A percentile compares a stretch with the other conserved stretches of the same genome.
These are phyloP conservation scores for Phytophthora crassamura DNA, from an alignment of 352 stramenopile genomes.

Conservation along the genomic window DNA sequence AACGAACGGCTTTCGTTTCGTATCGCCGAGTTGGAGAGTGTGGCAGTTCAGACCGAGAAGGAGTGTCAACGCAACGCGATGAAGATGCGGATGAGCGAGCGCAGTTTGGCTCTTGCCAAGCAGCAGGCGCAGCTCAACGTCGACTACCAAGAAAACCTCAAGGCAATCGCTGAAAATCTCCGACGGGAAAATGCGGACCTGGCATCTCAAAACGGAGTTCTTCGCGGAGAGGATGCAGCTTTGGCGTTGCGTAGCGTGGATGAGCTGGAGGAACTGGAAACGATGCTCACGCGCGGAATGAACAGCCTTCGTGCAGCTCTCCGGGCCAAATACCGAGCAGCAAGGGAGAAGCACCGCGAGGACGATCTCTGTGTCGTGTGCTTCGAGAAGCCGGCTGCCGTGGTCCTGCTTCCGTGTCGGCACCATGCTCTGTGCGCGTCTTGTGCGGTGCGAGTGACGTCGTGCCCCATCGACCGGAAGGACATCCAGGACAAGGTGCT, in stretches of 20 bases:
- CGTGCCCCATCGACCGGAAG: conserved; percentile 67
- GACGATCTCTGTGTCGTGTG: conserved; percentile 63
- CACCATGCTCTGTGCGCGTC: conserved; percentile 68
- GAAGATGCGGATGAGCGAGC: conserved; percentile 37
- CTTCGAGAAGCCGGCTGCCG: conserved; percentile 48
- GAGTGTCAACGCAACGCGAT: conserved; percentile 31
- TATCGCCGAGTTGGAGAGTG: conserved; percentile 30
- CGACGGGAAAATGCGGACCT: conserved; percentile 36
- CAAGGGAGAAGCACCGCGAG: conserved; percentile 25
- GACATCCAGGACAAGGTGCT: conserved; percentile 70
- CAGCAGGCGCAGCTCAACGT: conserved; percentile 32
- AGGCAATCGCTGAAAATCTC: conserved; percentile 31
- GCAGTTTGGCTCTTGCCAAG: conserved; percentile 44
- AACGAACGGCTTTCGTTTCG: conserved; percentile 45
- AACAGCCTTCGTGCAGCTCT: conserved; percentile 38
- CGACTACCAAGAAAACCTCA: conserved; percentile 46
- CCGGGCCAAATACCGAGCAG: conserved; percentile 37
- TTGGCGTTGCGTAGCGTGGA: conserved; percentile 40
- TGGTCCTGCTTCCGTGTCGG: conserved; percentile 63
- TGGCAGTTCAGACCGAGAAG: conserved; percentile 22
- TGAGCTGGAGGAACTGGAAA: conserved; percentile 56
- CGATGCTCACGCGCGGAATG: conserved; percentile 33
- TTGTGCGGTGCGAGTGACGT: conserved; percentile 57
- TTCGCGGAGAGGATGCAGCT: conserved; percentile 28
- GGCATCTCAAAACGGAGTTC: conserved; percentile 15